These are phyloP conservation scores for Cyberlindnera euphorbiiphila DNA, from an alignment of 805 yeast species.

Conservation along the genomic window DNA sequence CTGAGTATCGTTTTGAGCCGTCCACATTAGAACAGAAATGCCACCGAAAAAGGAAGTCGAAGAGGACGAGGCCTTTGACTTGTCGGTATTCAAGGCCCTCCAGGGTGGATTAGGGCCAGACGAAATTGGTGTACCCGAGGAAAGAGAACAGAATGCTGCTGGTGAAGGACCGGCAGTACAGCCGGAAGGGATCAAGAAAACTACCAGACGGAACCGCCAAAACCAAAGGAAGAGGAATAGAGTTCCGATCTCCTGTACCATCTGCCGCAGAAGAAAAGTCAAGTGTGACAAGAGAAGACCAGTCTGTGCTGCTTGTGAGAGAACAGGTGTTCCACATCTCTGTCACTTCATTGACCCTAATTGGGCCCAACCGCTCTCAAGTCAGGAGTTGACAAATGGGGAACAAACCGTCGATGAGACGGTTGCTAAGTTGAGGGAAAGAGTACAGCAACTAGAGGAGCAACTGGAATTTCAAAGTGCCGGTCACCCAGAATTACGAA, in stretches of 20 bases:
- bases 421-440: constrained; percentile 49
- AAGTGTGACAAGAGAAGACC: constrained; percentile 50
- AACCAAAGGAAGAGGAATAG: constrained; percentile 39
- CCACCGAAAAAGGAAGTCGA: too few relatives aligned
- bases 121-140: too few relatives aligned
- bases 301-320: constrained; percentile 52
- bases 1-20: too few relatives aligned
- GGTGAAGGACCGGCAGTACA: too few relatives aligned
- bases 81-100: too few relatives aligned
- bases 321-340: constrained; percentile 54
- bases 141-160: too few relatives aligned
- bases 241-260: constrained; percentile 44
- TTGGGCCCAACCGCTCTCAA: constrained; percentile 50
- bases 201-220: not conserved
- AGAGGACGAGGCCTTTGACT: too few relatives aligned
- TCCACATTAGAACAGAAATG: too few relatives aligned
- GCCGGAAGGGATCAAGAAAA: not conserved
- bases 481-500: not conserved
- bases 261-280: constrained; percentile 47
- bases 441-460: constrained; percentile 45
- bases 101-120: too few relatives aligned
- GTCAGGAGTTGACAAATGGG: constrained; percentile 42
- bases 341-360: constrained; percentile 56
- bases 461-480: constrained; percentile 9
- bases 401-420: constrained; percentile 46